These are phyloP conservation scores for Fusarium camptoceras DNA, from an alignment of 2,329 filamentous ascomycete species.

Conservation along the genomic window DNA sequence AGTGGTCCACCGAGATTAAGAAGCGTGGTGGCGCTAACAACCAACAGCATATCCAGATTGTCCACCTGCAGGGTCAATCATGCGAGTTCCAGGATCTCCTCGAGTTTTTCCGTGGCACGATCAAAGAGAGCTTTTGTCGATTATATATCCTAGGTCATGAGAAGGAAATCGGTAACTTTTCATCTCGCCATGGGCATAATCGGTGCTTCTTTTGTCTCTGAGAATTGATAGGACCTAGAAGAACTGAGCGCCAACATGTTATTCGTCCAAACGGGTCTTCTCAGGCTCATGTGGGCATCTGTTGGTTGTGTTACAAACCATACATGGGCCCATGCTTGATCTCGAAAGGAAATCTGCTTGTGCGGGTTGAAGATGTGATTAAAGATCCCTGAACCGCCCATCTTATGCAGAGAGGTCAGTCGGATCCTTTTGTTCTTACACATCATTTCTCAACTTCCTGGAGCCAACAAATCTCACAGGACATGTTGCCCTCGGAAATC, in stretches of 20 bases:
- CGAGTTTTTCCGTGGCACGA: not conserved
- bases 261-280: not conserved
- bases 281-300: not conserved
- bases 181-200: too few species aligned
- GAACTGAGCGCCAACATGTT: not conserved
- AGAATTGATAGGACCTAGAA: not conserved
- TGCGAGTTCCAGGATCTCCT: not conserved
- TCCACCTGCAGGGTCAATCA: not conserved
- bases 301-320: not conserved
- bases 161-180: not conserved
- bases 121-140: not conserved
- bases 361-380: not conserved
- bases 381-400: not conserved
- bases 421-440: not conserved
- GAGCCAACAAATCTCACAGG: not conserved
- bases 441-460: not conserved
- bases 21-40: not conserved
- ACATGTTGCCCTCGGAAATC: conserved; percentile 23
- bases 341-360: not conserved
- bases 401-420: not conserved
- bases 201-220: not conserved
- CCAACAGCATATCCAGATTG: not conserved
- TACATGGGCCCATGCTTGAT: not conserved
- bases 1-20: not conserved
- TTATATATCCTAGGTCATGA: not conserved